Evolutionary conservation across 257 asterid genomes (phyloP), one percentile per base, ranked within the genome.

Genomic region (Coffea canephora): DNA sequence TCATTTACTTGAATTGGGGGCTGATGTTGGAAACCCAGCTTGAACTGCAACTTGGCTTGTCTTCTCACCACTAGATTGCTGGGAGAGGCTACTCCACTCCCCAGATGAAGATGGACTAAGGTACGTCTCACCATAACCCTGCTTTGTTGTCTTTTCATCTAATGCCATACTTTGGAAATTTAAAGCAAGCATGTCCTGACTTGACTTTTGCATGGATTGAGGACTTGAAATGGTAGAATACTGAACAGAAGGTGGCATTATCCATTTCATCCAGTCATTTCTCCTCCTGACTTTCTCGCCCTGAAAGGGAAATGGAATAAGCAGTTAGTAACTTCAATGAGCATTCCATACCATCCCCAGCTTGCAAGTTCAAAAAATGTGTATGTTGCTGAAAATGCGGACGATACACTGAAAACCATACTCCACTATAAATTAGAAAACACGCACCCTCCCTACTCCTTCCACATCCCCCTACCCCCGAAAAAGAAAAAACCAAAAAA

Each of bases 261-360:
- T 77, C 97, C 97, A 93, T 74, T 79, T 86, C 66, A 5, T 45
- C 96, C 97, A 93, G 73, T 91, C 94, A 73, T 62, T 80, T 75
- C 88, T 88, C 76, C 89, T 78, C 81, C 97, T 89, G 66, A 93
- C 78, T 79, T 88, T 93, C 74, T 89, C 94, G 34, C 93, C 94
- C 98, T 91, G 83, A 80, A 79, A 83, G 41, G 31, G 34, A 11
- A 75, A 72, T 0, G 27, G 34, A 0, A 66, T 4, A n/a, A 52
- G 59, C 54, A 68, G 34, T 54, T 36, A 67, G 7, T 16, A 21
- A 74, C n/a, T 23, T 13, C 9, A 7, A 62, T 4, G 64, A 14
- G 3, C 23, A 27, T 31, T 1, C 34, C 41, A 27, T 31, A 6
- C 34, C 41, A 48, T 25, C 59, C 11, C 55, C 9, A 34, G 34